These are phyloP conservation scores for Davidsoniella virescens DNA, from an alignment of 2,329 filamentous ascomycete species.

Conservation along the genomic window DNA sequence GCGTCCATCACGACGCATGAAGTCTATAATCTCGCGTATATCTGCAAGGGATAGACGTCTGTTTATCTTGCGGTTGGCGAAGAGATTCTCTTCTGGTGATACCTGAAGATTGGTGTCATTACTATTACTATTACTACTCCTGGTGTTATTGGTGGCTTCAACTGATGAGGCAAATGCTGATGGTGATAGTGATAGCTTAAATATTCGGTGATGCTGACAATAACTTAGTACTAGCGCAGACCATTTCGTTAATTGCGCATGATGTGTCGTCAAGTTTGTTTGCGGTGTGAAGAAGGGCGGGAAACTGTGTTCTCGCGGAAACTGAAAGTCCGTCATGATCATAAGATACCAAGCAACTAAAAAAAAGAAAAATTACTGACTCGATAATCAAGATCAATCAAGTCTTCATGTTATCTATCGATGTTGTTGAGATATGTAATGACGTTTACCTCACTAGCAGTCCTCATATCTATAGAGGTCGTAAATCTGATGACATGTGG, in stretches of 20 bases:
- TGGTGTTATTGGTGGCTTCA: no score
- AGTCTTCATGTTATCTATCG: no score
- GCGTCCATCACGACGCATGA: conserved; percentile 41
- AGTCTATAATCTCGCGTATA: conserved; percentile 40
- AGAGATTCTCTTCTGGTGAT: conserved; percentile 23
- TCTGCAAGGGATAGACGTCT: conserved; percentile 34
- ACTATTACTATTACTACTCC: no score
- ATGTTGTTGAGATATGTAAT: no score
- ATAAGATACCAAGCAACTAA: not conserved
- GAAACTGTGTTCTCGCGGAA: conserved; percentile 54
- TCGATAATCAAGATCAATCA: no score
- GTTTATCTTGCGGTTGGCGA: conserved; percentile 39
- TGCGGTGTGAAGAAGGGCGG: conserved; percentile 78
- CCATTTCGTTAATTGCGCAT: conserved; percentile 73
- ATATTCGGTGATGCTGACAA: conserved; percentile 62
- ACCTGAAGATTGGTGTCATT: no score
- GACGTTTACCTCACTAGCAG: no score
- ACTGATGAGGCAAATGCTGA: conserved; percentile 28
- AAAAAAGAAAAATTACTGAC: no score
- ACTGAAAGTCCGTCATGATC: conserved; percentile 27
- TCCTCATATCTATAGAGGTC: no score
- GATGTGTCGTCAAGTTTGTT: conserved; percentile 54
- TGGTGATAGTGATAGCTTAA: conserved; percentile 51
- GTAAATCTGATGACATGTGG: no score
- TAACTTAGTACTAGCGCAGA: conserved; percentile 69